phyloP scores from a whole-genome alignment of 2,329 filamentous ascomycete genomes.

The Tolypocladium cylindrosporum region DNA sequence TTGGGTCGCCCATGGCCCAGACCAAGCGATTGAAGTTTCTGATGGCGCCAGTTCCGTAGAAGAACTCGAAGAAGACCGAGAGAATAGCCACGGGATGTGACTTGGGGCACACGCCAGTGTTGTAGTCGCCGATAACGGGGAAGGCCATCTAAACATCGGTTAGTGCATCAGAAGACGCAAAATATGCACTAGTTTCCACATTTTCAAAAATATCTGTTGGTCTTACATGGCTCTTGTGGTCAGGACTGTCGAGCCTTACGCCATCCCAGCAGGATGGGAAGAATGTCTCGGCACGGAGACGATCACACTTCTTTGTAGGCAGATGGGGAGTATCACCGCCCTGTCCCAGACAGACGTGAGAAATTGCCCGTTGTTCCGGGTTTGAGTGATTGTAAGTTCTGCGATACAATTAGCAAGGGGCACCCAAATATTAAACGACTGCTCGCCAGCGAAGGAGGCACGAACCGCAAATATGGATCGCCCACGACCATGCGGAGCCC shows the following conservation, averaged over 20 bases:
- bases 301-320: slow-evolving; percentile 39
- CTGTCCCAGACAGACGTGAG: slow-evolving; percentile 43
- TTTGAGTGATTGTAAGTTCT: slow-evolving; percentile 32
- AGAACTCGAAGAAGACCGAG: slow-evolving; percentile 35
- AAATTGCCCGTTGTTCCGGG: slow-evolving; percentile 39
- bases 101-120: slow-evolving; percentile 23
- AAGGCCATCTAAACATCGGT: slow-evolving; percentile 13
- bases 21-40: slow-evolving; percentile 15
- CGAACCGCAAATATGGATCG: slow-evolving; percentile 34
- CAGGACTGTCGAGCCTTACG: slow-evolving; percentile 38
- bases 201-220: background rate
- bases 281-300: slow-evolving; percentile 42
- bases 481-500: slow-evolving; percentile 60
- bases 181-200: background rate
- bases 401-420: background rate
- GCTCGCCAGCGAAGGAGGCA: background rate
- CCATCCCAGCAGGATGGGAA: slow-evolving; percentile 58
- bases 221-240: slow-evolving; percentile 46
- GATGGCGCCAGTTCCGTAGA: slow-evolving; percentile 28
- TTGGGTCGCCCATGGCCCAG: slow-evolving; percentile 16
- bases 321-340: slow-evolving; percentile 35
- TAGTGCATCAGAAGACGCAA: background rate
- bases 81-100: slow-evolving; percentile 32
- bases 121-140: slow-evolving; percentile 16
- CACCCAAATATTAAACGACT: background rate